phyloP scores from a whole-genome alignment of 768 basidiomycete genomes.

The Floccularia luteovirens region DNA sequence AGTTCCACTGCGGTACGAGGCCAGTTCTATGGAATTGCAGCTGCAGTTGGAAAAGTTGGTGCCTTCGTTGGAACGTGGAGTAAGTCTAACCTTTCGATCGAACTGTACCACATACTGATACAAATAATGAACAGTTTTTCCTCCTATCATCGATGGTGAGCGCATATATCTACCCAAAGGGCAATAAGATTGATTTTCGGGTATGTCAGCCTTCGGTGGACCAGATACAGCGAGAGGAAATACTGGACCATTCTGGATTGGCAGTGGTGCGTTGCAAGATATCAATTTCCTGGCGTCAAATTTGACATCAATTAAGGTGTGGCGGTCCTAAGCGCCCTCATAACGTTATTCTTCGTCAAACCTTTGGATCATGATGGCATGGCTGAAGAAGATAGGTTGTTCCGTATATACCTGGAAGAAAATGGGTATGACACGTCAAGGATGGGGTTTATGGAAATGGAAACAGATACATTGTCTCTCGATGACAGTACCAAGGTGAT shows the following conservation, averaged over 20 bases:
- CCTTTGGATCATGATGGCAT: slow-evolving; percentile 76
- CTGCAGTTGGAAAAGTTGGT: slow-evolving; percentile 80
- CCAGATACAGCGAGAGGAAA: slow-evolving; percentile 43
- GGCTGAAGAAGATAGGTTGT: slow-evolving; percentile 67
- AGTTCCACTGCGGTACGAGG: slow-evolving; percentile 83
- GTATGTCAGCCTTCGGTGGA: slow-evolving; percentile 61
- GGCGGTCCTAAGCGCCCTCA: slow-evolving; percentile 68
- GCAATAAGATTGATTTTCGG: slow-evolving; percentile 5
- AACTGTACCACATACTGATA: not conserved
- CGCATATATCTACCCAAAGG: slow-evolving; percentile 1
- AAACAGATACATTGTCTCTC: slow-evolving; percentile 14
- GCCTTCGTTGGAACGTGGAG: slow-evolving; percentile 81
- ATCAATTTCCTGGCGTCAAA: not conserved
- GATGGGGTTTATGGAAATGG: slow-evolving; percentile 48
- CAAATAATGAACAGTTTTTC: slow-evolving; percentile 39
- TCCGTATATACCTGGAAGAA: slow-evolving; percentile 74
- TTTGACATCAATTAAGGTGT: slow-evolving; percentile 46
- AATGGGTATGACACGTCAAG: slow-evolving; percentile 72
- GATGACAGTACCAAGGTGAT: slow-evolving; percentile 12
- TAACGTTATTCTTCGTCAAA: slow-evolving; percentile 66
- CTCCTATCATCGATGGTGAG: slow-evolving; percentile 54
- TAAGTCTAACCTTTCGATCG: too few species aligned
- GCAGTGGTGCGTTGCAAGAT: slow-evolving; percentile 41
- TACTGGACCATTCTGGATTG: slow-evolving; percentile 89
- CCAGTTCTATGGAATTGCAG: slow-evolving; percentile 80